These are phyloP conservation scores for Ophiognomonia clavigignenti-juglandacearum DNA, from an alignment of 2,329 filamentous ascomycete genomes.

Conservation along the genomic window DNA sequence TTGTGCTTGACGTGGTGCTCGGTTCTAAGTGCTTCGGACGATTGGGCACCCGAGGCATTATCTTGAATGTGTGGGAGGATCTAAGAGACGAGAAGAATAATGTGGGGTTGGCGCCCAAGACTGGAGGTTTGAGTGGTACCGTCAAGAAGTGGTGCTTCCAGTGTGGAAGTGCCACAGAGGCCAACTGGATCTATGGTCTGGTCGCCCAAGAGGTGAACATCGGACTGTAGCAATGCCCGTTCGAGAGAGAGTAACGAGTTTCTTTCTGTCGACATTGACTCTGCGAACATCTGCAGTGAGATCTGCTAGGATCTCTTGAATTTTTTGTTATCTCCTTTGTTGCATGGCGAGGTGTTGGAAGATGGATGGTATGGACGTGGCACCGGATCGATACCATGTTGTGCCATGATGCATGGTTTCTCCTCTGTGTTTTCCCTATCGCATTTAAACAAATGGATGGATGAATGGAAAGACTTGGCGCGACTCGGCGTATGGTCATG, in stretches of 20 bases:
- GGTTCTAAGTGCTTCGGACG: slow-evolving; percentile 80
- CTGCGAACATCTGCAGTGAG: too few relatives aligned
- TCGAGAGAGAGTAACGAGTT: neutral
- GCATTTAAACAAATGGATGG: too few relatives aligned
- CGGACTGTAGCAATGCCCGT: slow-evolving; percentile 1
- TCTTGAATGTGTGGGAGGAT: slow-evolving; percentile 83
- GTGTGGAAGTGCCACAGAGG: slow-evolving; percentile 47
- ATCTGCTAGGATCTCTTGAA: too few relatives aligned
- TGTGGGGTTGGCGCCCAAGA: slow-evolving; percentile 46
- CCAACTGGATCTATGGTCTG: slow-evolving; percentile 50
- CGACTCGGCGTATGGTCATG: too few relatives aligned
- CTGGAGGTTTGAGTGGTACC: slow-evolving; percentile 46
- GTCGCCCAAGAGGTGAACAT: slow-evolving; percentile 53
- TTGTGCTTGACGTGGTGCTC: slow-evolving; percentile 77
- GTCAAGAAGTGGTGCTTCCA: slow-evolving; percentile 63
- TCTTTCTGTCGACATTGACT: neutral
- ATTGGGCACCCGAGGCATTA: slow-evolving; percentile 79
- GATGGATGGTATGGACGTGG: too few relatives aligned
- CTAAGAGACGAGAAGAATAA: slow-evolving; percentile 58
- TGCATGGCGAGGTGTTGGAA: slow-evolving; percentile 15
- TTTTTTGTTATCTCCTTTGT: slow-evolving; percentile 10
- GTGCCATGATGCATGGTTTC: slow-evolving; percentile 4
- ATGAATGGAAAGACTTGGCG: too few relatives aligned
- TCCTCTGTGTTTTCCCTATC: neutral
- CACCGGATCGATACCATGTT: slow-evolving; percentile 2